phyloP scores from a whole-genome alignment of 2,329 filamentous ascomycete genomes.

The Penicillium verrucosum region DNA sequence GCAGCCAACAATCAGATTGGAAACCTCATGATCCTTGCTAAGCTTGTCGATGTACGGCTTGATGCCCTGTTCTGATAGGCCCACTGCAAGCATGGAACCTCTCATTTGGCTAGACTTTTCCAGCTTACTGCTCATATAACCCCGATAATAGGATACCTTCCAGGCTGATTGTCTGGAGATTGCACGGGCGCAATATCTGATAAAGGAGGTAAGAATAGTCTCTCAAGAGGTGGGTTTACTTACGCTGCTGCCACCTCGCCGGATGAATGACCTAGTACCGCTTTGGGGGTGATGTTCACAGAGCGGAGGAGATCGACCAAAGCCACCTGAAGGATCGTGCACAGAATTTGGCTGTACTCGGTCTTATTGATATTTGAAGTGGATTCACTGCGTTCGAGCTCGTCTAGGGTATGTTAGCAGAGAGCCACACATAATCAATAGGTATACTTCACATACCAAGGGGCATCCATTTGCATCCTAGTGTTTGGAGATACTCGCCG shows the following conservation, averaged over 20 bases:
- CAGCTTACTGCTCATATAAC: slow-evolving; percentile 4
- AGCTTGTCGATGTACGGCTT: background rate
- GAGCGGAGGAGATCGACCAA: slow-evolving; percentile 21
- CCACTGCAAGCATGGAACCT: slow-evolving; percentile 2
- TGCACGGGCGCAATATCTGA: slow-evolving; percentile 6
- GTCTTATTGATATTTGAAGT: slow-evolving; percentile 15
- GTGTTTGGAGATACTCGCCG: slow-evolving; percentile 7
- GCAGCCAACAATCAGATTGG: background rate
- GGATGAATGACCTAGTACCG: slow-evolving; percentile 23
- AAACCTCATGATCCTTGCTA: background rate
- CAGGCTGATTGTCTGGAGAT: slow-evolving; percentile 15
- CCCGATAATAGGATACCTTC: slow-evolving; percentile 19
- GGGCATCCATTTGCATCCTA: slow-evolving; percentile 13
- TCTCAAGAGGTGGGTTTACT: background rate
- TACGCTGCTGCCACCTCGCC: slow-evolving; percentile 30
- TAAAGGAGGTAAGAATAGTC: background rate
- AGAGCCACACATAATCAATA: background rate
- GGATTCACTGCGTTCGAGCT: background rate
- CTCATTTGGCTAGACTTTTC: background rate
- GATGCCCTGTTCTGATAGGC: background rate
- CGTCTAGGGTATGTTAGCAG: background rate
- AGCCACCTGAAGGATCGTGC: slow-evolving; percentile 25
- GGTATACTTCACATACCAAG: background rate
- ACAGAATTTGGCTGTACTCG: slow-evolving; percentile 22
- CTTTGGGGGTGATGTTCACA: slow-evolving; percentile 12